Percentiles rank a stretch among this genome's conserved stretches.
These are phyloP conservation scores for Annulohypoxylon stygium DNA, from an alignment of 495 filamentous ascomycete species.

Conservation along the genomic window DNA sequence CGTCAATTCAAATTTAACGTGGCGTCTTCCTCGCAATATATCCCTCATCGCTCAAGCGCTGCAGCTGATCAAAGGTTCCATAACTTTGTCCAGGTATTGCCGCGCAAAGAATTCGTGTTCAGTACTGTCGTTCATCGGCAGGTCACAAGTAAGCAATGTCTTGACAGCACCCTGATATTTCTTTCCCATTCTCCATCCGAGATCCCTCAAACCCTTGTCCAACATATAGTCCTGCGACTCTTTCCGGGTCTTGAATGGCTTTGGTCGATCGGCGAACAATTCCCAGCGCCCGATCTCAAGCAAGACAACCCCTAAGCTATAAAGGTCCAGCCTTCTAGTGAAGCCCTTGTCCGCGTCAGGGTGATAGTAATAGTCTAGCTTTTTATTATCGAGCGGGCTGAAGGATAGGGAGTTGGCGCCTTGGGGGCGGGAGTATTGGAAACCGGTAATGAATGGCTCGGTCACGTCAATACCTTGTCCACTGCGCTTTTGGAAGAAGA, in stretches of 20 bases:
- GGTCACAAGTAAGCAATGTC: background rate
- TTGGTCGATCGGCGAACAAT: background rate
- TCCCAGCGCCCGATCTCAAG: slow-evolving; percentile 17
- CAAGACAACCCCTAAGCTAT: slow-evolving; percentile 9
- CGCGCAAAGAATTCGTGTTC: background rate
- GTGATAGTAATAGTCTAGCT: background rate
- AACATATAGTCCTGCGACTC: background rate
- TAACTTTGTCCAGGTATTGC: too few relatives aligned
- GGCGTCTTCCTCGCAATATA: background rate
- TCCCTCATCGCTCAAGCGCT: background rate
- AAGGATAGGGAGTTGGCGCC: background rate
- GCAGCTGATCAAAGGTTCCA: too few relatives aligned
- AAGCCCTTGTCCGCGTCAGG: background rate
- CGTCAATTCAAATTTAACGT: background rate
- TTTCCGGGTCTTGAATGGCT: background rate
- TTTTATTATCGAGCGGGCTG: background rate
- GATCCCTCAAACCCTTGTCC: background rate
- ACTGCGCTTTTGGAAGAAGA: slow-evolving; percentile 2
- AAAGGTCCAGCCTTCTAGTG: slow-evolving; percentile 2
- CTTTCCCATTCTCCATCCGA: slow-evolving; percentile 19
- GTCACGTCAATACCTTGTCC: background rate
- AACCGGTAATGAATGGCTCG: slow-evolving; percentile 1
- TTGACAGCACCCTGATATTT: slow-evolving; percentile 16
- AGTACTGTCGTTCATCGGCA: background rate
- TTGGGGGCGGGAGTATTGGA: background rate